Conservation (phyloP, 1,284 basidiomycete species). For the Pseudozyma thailandica region DNA sequence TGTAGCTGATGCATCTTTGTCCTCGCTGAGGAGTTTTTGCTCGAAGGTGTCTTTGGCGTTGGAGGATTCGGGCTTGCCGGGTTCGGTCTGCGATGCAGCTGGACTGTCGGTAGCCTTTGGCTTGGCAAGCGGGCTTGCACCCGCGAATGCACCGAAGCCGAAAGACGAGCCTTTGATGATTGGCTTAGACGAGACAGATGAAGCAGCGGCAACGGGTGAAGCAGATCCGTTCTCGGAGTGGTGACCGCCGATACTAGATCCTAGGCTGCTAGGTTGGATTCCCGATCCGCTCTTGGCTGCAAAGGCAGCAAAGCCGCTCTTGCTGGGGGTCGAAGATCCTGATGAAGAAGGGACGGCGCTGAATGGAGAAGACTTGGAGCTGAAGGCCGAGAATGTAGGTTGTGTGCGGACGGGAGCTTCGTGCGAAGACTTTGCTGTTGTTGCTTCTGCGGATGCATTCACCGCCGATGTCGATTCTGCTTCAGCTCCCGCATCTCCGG, state of each 20-base stretch:
- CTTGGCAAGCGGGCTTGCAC: slow-evolving; percentile 44
- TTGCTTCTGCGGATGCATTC: slow-evolving; percentile 2
- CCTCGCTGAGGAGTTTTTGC: slow-evolving; percentile 31
- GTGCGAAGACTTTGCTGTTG: slow-evolving; percentile 11
- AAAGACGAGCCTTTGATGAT: slow-evolving; percentile 35
- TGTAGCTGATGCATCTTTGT: slow-evolving; percentile 11
- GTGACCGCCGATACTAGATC: slow-evolving; percentile 37
- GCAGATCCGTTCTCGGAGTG: slow-evolving; percentile 27
- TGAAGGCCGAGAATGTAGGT: slow-evolving; percentile 51
- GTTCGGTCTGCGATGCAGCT: slow-evolving; percentile 10
- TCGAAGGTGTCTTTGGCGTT: slow-evolving; percentile 28
- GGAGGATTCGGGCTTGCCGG: slow-evolving; percentile 8
- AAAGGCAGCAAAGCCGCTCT: slow-evolving; percentile 23
- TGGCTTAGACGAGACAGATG: slow-evolving; percentile 16
- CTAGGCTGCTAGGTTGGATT: slow-evolving; percentile 46
- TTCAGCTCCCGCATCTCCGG: background rate
- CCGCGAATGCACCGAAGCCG: slow-evolving; percentile 59
- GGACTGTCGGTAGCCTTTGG: slow-evolving; percentile 18
- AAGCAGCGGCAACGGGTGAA: slow-evolving; percentile 9
- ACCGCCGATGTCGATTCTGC: background rate
- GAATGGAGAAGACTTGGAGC: slow-evolving; percentile 51
- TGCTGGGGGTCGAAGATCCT: slow-evolving; percentile 22
- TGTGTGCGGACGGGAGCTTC: slow-evolving; percentile 38
- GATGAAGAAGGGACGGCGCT: slow-evolving; percentile 45
- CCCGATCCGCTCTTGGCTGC: slow-evolving; percentile 28